A percentile compares a stretch with the other conserved stretches of the same genome.
Conservation (phyloP, 1,284 basidiomycete species). For the Cerioporus squamosus region DNA sequence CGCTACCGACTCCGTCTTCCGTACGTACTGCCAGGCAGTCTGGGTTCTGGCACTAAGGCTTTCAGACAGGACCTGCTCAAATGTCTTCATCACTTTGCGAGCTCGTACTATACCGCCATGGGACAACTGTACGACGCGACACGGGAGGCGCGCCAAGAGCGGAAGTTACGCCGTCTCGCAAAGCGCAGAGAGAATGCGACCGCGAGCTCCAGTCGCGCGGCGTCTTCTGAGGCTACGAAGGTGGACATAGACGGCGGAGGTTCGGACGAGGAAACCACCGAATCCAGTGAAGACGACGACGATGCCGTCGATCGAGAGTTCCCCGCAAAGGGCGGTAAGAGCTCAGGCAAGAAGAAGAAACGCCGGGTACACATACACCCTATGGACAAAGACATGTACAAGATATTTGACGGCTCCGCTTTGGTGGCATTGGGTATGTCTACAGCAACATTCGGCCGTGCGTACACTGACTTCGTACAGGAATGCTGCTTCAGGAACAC, state of each 20-base stretch:
- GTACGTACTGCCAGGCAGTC: slow-evolving; percentile 38
- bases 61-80: slow-evolving; percentile 67
- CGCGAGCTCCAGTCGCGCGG: neutral
- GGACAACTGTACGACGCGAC: slow-evolving; percentile 61
- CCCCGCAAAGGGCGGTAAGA: slow-evolving; percentile 7
- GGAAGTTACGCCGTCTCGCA: slow-evolving; percentile 34
- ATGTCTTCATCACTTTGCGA: slow-evolving; percentile 69
- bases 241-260: neutral
- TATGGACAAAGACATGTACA: slow-evolving; percentile 67
- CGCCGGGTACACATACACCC: slow-evolving; percentile 12
- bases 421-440: slow-evolving; percentile 68
- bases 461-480: slow-evolving; percentile 36
- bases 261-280: neutral
- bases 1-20: slow-evolving; percentile 47
- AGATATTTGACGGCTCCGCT: slow-evolving; percentile 70
- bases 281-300: slow-evolving; percentile 11
- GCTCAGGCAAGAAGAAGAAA: slow-evolving; percentile 14
- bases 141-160: slow-evolving; percentile 48
- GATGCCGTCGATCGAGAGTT: slow-evolving; percentile 16
- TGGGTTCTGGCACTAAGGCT: neutral
- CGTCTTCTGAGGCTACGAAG: neutral
- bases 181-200: slow-evolving; percentile 2
- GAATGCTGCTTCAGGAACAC: slow-evolving; percentile 71
- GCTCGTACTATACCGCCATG: slow-evolving; percentile 61
- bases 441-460: neutral